Conservation (phyloP, 2,329 filamentous ascomycete genomes). For the Colletotrichum sp. region DNA sequence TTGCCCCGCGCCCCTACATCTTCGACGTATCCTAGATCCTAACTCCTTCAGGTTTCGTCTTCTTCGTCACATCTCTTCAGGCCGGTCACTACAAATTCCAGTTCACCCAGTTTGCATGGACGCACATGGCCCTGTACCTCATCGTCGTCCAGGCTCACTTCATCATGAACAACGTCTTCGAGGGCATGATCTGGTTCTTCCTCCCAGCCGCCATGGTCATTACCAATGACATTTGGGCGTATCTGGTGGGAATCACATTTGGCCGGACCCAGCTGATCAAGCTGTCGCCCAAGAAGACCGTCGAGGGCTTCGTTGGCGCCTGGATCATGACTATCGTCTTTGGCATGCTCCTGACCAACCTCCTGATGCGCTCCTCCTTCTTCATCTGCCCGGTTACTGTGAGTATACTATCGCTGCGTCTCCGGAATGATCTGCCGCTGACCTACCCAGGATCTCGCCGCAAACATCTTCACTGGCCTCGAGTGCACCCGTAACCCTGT, state of each 20-base stretch:
- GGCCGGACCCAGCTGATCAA: slow-evolving; percentile 97
- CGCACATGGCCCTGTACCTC: slow-evolving; percentile 97
- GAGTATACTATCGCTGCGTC: slow-evolving; percentile 29
- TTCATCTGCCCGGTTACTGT: slow-evolving; percentile 97
- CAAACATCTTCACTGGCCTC: slow-evolving; percentile 90
- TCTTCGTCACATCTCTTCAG: slow-evolving; percentile 94
- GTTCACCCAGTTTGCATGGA: slow-evolving; percentile 99
- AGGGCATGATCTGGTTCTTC: slow-evolving; percentile 99
- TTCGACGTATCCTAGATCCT: slow-evolving; percentile 24
- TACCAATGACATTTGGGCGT: slow-evolving; percentile 98
- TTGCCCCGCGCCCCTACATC: not conserved
- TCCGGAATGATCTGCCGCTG: not conserved
- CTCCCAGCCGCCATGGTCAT: slow-evolving; percentile 93
- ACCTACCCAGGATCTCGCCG: slow-evolving; percentile 74
- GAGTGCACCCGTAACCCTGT: slow-evolving; percentile 91
- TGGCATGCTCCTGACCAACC: slow-evolving; percentile 79
- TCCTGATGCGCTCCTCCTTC: slow-evolving; percentile 91
- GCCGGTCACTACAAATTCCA: slow-evolving; percentile 98
- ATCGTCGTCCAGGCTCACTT: slow-evolving; percentile 99
- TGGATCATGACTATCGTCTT: slow-evolving; percentile 96
- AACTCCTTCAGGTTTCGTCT: slow-evolving; percentile 79
- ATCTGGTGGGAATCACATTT: slow-evolving; percentile 96
- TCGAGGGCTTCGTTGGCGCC: slow-evolving; percentile 94
- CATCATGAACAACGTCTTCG: slow-evolving; percentile 99
- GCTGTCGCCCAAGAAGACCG: slow-evolving; percentile 97